Evolutionary conservation across 768 basidiomycete genomes (phyloP), one percentile per base, ranked within the genome.

Genomic region (Lactarius indigo): DNA sequence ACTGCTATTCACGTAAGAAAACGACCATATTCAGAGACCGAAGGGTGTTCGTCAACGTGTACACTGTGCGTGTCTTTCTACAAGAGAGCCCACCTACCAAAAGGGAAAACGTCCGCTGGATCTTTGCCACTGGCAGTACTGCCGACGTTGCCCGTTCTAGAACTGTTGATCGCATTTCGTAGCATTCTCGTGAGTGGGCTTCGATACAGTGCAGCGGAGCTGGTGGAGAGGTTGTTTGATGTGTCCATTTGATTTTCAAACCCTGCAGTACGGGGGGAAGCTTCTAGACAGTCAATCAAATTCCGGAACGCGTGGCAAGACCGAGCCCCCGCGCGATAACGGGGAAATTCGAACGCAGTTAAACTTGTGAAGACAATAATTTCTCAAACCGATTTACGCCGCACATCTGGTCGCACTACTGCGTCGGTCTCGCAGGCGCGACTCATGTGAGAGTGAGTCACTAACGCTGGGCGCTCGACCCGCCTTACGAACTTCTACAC

Each of bases 401-500:
- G 15, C 44, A 58, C 33, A n/a, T 10, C 30, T 23, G 33, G 15
- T 17, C 33, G 42, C 39, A n/a, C 37, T 41, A 47, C 50, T 55
- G 55, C 50, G 58, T 23, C 50, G 28, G 26, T 37, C 57, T 55
- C 52, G 50, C 52, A 59, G 58, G 37, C 50, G 28, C 58, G 39
- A 42, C 58, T 50, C 55, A 39, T 41, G 20, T 44, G 52, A 23
- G 44, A 41, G n/a, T 35, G 39, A 44, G 50, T 41, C n/a, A 39
- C 56, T 47, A 31, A 63, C 66, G 62, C 58, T 68, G 66, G 64
- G 58, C 62, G 62, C 58, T 59, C 66, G 52, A 54, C 15, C 30
- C 26, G 28, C 20, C 42, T 58, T 56, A 37, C 57, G 66, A 64
- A 63, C 66, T 30, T 54, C 50, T 37, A 67, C 58, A 59, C 31